Percentiles rank a stretch among this genome's conserved stretches.
Conservation (phyloP, 768 basidiomycete species). For the Phanerochaete carnosa region DNA sequence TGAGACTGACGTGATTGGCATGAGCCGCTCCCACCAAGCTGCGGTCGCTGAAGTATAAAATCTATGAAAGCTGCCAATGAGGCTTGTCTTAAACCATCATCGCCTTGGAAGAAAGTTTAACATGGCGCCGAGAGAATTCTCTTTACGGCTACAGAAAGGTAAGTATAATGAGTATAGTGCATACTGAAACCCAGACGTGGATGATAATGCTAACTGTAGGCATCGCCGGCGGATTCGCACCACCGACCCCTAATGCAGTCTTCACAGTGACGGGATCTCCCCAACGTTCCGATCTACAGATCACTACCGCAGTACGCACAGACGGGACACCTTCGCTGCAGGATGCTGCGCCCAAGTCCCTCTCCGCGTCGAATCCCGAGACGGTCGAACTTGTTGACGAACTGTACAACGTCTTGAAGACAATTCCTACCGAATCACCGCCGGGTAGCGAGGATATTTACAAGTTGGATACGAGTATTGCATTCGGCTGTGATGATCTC, state of each 20-base stretch:
- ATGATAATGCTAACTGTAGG: slow-evolving; percentile 38
- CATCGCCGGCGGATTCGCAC: slow-evolving; percentile 73
- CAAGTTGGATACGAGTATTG: slow-evolving; percentile 62
- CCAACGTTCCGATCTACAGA: slow-evolving; percentile 34
- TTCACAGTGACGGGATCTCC: slow-evolving; percentile 46
- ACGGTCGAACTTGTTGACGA: slow-evolving; percentile 47
- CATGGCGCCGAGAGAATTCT: slow-evolving; percentile 53
- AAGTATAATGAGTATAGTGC: slow-evolving; percentile 5
- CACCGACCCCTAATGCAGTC: slow-evolving; percentile 58
- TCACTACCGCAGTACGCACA: slow-evolving; percentile 46
- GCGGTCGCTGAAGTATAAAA: background rate
- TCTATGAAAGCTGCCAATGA: background rate
- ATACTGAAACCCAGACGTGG: background rate
- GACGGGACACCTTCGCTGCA: slow-evolving; percentile 43
- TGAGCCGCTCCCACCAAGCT: background rate
- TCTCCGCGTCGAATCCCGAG: slow-evolving; percentile 31
- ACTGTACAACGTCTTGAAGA: slow-evolving; percentile 56
- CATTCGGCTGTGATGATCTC: slow-evolving; percentile 53
- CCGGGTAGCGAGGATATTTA: slow-evolving; percentile 73
- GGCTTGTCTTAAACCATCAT: background rate
- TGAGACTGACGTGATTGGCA: background rate
- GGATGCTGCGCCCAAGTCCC: slow-evolving; percentile 40
- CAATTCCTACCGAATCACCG: slow-evolving; percentile 51
- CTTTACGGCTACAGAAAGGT: slow-evolving; percentile 62
- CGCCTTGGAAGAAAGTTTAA: slow-evolving; percentile 13